Conservation (phyloP, 768 basidiomycete species). For the Collybia sordida region DNA sequence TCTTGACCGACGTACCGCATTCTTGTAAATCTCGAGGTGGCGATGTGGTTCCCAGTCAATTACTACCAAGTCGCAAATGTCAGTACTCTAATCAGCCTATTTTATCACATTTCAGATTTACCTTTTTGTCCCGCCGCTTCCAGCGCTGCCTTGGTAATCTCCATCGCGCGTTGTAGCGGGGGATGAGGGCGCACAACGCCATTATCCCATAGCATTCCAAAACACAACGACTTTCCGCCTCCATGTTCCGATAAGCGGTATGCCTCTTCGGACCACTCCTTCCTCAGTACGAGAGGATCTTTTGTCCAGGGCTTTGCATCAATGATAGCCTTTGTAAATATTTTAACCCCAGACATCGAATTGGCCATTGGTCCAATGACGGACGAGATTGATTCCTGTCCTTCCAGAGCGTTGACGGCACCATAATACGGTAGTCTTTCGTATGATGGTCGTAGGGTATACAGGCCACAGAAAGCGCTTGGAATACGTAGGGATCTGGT, state of each 20-base stretch:
- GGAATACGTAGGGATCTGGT: constrained; percentile 57
- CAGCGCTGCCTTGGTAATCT: constrained; percentile 41
- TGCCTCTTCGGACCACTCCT: constrained; percentile 44
- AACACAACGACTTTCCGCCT: constrained; percentile 41
- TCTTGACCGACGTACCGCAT: constrained; percentile 26
- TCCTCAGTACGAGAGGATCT: constrained; percentile 51
- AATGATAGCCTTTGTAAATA: constrained; percentile 53
- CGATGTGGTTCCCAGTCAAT: constrained; percentile 63
- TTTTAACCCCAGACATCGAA: constrained; percentile 48
- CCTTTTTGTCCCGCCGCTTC: constrained; percentile 51
- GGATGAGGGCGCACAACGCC: constrained; percentile 48
- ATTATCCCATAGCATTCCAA: constrained; percentile 53
- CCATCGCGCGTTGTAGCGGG: constrained; percentile 51
- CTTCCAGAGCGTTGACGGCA: constrained; percentile 47
- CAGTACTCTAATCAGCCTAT: constrained; percentile 3
- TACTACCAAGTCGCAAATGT: constrained; percentile 36
- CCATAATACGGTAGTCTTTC: constrained; percentile 55
- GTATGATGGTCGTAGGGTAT: constrained; percentile 57
- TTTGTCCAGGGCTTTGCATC: constrained; percentile 51
- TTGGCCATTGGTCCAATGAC: constrained; percentile 59
- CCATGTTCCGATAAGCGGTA: constrained; percentile 49
- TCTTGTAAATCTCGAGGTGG: constrained; percentile 50
- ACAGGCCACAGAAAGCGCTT: constrained; percentile 54
- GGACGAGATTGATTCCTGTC: constrained; percentile 57
- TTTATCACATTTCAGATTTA: constrained; percentile 9